Evolutionary conservation across 2,329 filamentous ascomycete species (phyloP).

Genomic region (Cladobotryum mycophilum): DNA sequence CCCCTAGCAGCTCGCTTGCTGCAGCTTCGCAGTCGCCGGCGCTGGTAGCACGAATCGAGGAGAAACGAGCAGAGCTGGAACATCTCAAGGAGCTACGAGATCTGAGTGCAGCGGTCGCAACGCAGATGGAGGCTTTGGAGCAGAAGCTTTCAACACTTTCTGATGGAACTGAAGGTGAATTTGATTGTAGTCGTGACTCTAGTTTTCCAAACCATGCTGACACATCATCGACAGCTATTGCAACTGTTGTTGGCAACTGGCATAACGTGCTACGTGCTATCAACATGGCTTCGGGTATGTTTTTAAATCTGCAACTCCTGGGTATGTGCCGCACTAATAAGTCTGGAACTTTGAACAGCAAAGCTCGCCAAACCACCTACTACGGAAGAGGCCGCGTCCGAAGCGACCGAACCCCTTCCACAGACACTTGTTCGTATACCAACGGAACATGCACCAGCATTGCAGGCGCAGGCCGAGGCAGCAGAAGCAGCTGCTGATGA

Average conservation of each 20-base stretch:
- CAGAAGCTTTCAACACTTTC: slow-evolving; percentile 71
- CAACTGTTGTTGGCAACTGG: slow-evolving; percentile 81
- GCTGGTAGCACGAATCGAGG: slow-evolving; percentile 68
- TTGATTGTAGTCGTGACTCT: neutral
- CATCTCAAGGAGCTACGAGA: slow-evolving; percentile 72
- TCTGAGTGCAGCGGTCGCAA: slow-evolving; percentile 69
- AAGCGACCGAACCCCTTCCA: slow-evolving; percentile 52
- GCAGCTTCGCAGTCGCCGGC: slow-evolving; percentile 59
- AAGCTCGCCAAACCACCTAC: slow-evolving; percentile 59
- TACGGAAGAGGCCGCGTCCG: slow-evolving; percentile 28
- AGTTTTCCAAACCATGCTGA: slow-evolving; percentile 15
- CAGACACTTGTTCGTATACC: slow-evolving; percentile 81
- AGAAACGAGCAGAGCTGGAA: slow-evolving; percentile 80
- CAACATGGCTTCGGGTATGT: slow-evolving; percentile 76
- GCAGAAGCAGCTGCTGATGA: slow-evolving; percentile 40
- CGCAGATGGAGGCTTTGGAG: slow-evolving; percentile 77
- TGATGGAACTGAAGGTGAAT: slow-evolving; percentile 70
- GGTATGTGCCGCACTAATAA: no score
- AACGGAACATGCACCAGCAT: slow-evolving; percentile 64
- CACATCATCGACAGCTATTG: slow-evolving; percentile 55
- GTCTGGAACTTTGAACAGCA: slow-evolving; percentile 36
- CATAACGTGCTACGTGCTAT: slow-evolving; percentile 80
- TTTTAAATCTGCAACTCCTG: slow-evolving; percentile 11
- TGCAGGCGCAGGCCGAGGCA: slow-evolving; percentile 55
- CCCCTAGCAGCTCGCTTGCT: slow-evolving; percentile 46